These are phyloP conservation scores for Periglandula ipomoeae DNA, from an alignment of 2,329 filamentous ascomycete species.

Conservation along the genomic window DNA sequence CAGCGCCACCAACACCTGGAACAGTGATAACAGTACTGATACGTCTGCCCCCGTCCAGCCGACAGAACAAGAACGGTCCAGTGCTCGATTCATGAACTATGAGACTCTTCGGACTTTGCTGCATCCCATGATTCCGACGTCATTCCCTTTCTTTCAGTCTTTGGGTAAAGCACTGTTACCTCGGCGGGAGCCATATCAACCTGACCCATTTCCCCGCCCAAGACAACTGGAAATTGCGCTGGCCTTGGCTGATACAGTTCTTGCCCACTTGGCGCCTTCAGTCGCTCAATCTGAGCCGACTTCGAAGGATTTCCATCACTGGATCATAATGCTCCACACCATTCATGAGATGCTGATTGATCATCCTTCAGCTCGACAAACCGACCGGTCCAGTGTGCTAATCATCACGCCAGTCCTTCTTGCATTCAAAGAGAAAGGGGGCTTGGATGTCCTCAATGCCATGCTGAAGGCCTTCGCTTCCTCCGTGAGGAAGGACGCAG, in stretches of 20 bases:
- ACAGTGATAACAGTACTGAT: slow-evolving; percentile 14
- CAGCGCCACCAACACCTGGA: slow-evolving; percentile 17
- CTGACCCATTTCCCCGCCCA: slow-evolving; percentile 50
- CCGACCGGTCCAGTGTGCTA: slow-evolving; percentile 39
- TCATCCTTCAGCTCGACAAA: slow-evolving; percentile 37
- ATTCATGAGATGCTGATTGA: slow-evolving; percentile 75
- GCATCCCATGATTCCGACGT: slow-evolving; percentile 66
- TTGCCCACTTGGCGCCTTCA: slow-evolving; percentile 53
- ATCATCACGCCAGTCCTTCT: slow-evolving; percentile 70
- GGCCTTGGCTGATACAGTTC: slow-evolving; percentile 61
- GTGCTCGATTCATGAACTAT: slow-evolving; percentile 58
- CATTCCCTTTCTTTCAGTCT: slow-evolving; percentile 79
- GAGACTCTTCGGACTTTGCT: slow-evolving; percentile 68
- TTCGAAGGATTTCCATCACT: slow-evolving; percentile 65
- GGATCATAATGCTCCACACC: slow-evolving; percentile 71
- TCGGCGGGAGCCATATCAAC: slow-evolving; percentile 48
- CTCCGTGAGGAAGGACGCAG: slow-evolving; percentile 19
- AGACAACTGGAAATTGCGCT: slow-evolving; percentile 48
- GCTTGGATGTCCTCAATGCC: slow-evolving; percentile 63
- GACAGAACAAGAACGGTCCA: slow-evolving; percentile 34
- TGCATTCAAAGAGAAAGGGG: slow-evolving; percentile 75
- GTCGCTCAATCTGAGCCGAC: slow-evolving; percentile 36
- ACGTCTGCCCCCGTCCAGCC: slow-evolving; percentile 18
- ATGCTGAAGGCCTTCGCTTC: slow-evolving; percentile 59
- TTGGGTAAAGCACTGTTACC: slow-evolving; percentile 74